Evolutionary conservation across 495 filamentous ascomycete species (phyloP).

Genomic region (Darksidea phi): DNA sequence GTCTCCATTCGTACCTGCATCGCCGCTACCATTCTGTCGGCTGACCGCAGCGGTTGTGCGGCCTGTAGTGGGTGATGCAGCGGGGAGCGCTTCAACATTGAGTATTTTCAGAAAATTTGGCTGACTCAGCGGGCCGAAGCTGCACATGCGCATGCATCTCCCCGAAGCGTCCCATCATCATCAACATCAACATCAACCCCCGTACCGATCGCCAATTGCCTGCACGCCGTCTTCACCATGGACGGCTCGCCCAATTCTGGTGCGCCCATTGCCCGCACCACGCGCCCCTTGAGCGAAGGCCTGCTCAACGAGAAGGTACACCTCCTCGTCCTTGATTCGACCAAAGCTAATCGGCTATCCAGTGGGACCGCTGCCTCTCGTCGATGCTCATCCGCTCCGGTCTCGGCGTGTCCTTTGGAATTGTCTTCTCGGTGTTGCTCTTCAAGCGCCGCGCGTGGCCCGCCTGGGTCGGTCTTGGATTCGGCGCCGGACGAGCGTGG

Average conservation of each 20-base stretch:
- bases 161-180: too few relatives aligned
- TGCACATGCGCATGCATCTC: too few relatives aligned
- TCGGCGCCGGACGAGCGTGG: conserved; percentile 93
- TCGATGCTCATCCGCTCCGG: conserved; percentile 93
- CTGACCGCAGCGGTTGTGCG: too few relatives aligned
- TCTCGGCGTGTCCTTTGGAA: conserved; percentile 90
- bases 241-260: conserved; percentile 53
- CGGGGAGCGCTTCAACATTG: too few relatives aligned
- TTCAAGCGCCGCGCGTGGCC: conserved; percentile 98
- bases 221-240: conserved; percentile 33
- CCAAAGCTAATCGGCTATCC: conserved; percentile 20
- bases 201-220: conserved; percentile 25
- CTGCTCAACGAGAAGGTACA: conserved; percentile 92
- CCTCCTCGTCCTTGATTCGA: not conserved
- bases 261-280: conserved; percentile 51
- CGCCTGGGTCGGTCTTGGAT: conserved; percentile 85
- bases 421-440: conserved; percentile 95
- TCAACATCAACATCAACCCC: too few relatives aligned
- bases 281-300: conserved; percentile 85
- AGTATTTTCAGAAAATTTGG: not conserved
- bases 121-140: conserved; percentile 1
- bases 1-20: too few relatives aligned
- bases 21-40: too few relatives aligned
- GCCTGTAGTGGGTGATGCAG: too few relatives aligned
- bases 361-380: conserved; percentile 99